Conservation (phyloP, 352 stramenopile genomes). For the Phytophthora hibernalis region DNA sequence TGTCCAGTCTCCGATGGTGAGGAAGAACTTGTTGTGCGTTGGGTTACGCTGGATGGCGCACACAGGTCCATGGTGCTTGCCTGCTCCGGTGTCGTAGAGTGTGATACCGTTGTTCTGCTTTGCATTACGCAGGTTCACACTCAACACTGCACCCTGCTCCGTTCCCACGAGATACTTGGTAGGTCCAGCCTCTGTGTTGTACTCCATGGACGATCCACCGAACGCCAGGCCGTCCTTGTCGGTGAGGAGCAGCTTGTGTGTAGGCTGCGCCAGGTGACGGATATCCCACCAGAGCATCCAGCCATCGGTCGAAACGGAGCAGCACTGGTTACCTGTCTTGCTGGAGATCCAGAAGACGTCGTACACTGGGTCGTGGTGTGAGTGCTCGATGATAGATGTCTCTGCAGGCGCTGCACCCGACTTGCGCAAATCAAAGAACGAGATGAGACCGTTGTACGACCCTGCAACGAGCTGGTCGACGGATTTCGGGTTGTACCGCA, state of each 20-base stretch:
- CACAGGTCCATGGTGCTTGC: slow-evolving; percentile 97
- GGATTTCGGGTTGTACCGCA: slow-evolving; percentile 97
- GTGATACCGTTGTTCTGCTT: slow-evolving; percentile 98
- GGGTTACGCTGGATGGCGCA: slow-evolving; percentile 97
- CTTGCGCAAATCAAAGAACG: slow-evolving; percentile 96
- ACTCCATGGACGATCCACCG: slow-evolving; percentile 95
- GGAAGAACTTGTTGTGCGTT: slow-evolving; percentile 98
- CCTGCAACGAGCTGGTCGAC: slow-evolving; percentile 96
- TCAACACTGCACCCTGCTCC: slow-evolving; percentile 96
- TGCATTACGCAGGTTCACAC: slow-evolving; percentile 95
- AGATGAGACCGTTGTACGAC: slow-evolving; percentile 97
- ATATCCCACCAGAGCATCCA: slow-evolving; percentile 94
- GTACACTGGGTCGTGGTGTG: slow-evolving; percentile 97
- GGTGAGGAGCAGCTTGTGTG: slow-evolving; percentile 76
- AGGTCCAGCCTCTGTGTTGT: slow-evolving; percentile 96
- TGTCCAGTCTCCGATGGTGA: slow-evolving; percentile 98
- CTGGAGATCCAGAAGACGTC: slow-evolving; percentile 97
- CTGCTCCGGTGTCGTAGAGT: slow-evolving; percentile 93
- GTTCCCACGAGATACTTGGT: slow-evolving; percentile 98
- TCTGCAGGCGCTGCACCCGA: slow-evolving; percentile 88
- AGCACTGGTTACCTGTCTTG: slow-evolving; percentile 97
- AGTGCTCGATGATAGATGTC: slow-evolving; percentile 96
- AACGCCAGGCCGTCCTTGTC: slow-evolving; percentile 90
- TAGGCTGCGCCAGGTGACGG: slow-evolving; percentile 85
- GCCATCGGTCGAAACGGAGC: slow-evolving; percentile 96